Evolutionary conservation across 805 yeast species (phyloP).

Genomic region (Wickerhamiella domercqiae): DNA sequence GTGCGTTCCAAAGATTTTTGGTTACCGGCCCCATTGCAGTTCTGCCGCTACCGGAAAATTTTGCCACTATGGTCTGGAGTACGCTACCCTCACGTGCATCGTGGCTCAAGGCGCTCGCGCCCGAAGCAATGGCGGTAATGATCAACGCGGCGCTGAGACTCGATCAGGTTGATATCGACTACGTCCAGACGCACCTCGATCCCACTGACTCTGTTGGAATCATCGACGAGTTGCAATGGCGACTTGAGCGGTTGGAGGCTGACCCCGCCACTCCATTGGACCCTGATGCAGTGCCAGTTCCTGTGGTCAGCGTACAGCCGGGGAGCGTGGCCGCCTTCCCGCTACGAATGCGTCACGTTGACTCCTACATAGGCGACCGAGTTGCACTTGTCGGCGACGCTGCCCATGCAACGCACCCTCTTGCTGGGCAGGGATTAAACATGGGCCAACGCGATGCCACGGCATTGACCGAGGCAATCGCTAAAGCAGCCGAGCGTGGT

Average conservation of each 20-base stretch:
- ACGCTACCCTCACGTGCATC: constrained; percentile 62
- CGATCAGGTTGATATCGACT: constrained; percentile 59
- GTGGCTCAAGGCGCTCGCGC: constrained; percentile 41
- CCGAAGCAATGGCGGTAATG: constrained; percentile 48
- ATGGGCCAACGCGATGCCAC: constrained; percentile 94
- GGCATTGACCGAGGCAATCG: constrained; percentile 51
- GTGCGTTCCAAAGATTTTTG: constrained; percentile 90
- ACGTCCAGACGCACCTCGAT: constrained; percentile 34
- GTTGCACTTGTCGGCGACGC: constrained; percentile 96
- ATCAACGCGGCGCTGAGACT: constrained; percentile 81
- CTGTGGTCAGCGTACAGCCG: constrained; percentile 40
- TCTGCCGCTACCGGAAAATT: constrained; percentile 71
- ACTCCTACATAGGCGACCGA: constrained; percentile 67
- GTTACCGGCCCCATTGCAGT: constrained; percentile 88
- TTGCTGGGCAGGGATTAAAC: constrained; percentile 95
- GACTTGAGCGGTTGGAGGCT: constrained; percentile 33
- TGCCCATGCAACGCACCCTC: constrained; percentile 92
- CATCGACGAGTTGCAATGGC: constrained; percentile 57
- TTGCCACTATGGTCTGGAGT: constrained; percentile 91
- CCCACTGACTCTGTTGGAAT: constrained; percentile 29
- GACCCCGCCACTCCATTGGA: constrained; percentile 49
- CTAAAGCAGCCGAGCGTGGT: constrained; percentile 58
- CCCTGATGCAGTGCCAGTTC: constrained; percentile 48
- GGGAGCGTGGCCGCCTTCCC: constrained; percentile 80
- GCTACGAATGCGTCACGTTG: constrained; percentile 75